Evolutionary conservation across 2,329 filamentous ascomycete species (phyloP).

Genomic region (Pseudogymnoascus sp.): DNA sequence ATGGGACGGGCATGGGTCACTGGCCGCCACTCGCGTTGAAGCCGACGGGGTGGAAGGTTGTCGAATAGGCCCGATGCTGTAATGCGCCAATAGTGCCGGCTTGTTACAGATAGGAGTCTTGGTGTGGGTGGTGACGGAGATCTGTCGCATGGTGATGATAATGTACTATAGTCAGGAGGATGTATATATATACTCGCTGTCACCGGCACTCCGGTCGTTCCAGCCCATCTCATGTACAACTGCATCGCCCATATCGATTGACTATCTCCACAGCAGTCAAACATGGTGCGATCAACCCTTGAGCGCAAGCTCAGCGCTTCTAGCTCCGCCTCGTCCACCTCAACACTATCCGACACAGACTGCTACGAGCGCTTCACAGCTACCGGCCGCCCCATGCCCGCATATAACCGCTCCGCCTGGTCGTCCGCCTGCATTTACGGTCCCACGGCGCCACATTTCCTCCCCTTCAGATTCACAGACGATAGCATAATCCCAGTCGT

Average conservation of each 20-base stretch:
- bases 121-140: slow-evolving; percentile 6
- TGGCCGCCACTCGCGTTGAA: slow-evolving; percentile 6
- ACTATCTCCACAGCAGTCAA: not conserved
- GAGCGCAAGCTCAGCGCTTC: not conserved
- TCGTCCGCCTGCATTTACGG: slow-evolving; percentile 16
- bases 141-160: not conserved
- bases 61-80: slow-evolving; percentile 7
- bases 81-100: not conserved
- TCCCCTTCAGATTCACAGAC: slow-evolving; percentile 23
- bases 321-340: not conserved
- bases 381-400: slow-evolving; percentile 21
- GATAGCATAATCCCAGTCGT: slow-evolving; percentile 27
- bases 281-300: not conserved
- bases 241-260: not conserved
- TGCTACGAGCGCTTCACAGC: slow-evolving; percentile 21
- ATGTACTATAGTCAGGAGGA: slow-evolving; percentile 1
- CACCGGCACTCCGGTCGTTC: not conserved
- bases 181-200: not conserved
- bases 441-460: slow-evolving; percentile 18
- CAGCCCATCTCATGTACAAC: not conserved
- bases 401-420: slow-evolving; percentile 14
- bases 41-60: slow-evolving; percentile 2
- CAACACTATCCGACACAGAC: not conserved
- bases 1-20: not conserved
- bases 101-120: slow-evolving; percentile 4